Base-by-base conservation (phyloP, 371 early-diverging fungal genomes). In the Rhizomucor pusillus region DNA sequence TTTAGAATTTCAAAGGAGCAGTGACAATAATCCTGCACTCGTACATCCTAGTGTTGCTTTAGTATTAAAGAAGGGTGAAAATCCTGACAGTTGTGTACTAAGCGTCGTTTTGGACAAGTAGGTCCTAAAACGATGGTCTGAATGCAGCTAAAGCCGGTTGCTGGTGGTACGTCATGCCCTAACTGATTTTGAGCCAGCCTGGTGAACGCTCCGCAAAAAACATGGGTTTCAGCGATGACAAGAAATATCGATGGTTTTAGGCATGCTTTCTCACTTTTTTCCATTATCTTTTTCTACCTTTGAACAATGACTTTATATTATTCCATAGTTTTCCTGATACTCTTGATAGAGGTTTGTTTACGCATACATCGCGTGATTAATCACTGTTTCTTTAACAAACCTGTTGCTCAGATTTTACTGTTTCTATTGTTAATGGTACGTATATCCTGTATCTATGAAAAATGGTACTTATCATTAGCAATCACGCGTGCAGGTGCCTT, bases 241-340 rank as follows among this genome's bases (percentile, higher is more conserved):
- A 29, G 29, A 29, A 3, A 3, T 7, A 29, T 3, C 29, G 29
- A 7, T 29, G 41, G 41, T 5, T 41, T 41, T 41, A n/a, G n/a
- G 41, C 41, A 16, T 41, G 3, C 4, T 41, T 41, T 19, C 12
- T 12, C 14, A 11, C 41, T 41, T 41, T 41, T 41, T 5, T 41
- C 19, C 41, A 14, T 41, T 19, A 16, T 37, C 11, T 37, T 37
- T 14, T 37, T 37, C 14, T 37, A 11, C 37, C 37, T 14, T 37
- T 37, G 37, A 52, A 34, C 6, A 10, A 57, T 57, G 57, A 57
- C 57, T 12, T 37, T 57, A 14, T 57, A 57, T 19, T 57, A 57
- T 34, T 45, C 57, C 1, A 20, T 57, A 5, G 57, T 57, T 18
- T 57, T 57, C 18, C 18, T 36, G 24, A 57, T 57, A 23, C 50